These are phyloP conservation scores for Henckelia pumila DNA, from an alignment of 257 asterid species.

Conservation along the genomic window DNA sequence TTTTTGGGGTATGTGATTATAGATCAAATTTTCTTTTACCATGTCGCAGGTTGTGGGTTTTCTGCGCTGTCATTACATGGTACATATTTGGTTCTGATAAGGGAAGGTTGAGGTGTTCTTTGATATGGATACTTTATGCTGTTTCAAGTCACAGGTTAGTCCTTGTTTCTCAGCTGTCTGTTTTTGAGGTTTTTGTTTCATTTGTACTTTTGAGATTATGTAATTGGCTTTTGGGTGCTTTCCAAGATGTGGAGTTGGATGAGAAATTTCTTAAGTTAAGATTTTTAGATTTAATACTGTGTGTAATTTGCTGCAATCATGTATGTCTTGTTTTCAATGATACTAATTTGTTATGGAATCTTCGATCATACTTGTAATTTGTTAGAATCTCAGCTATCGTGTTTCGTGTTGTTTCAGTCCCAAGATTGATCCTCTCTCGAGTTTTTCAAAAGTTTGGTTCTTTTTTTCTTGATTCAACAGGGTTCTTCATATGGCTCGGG, in stretches of 20 bases:
- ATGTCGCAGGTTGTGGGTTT: constrained; percentile 45
- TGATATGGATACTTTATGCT: constrained; percentile 67
- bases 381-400: neutral
- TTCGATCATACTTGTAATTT: neutral
- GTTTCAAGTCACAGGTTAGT: constrained; percentile 71
- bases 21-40: constrained; percentile 30
- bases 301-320: neutral
- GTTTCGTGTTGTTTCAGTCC: neutral
- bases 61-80: constrained; percentile 28
- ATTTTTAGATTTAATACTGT: constrained; percentile 11
- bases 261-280: neutral
- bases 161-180: constrained; percentile 12
- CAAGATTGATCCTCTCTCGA: neutral
- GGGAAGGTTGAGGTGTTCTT: constrained; percentile 35
- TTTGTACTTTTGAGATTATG: constrained; percentile 13
- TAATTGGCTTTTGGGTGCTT: neutral
- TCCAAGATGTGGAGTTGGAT: constrained; percentile 9
- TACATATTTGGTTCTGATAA: constrained; percentile 52
- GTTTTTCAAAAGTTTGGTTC: neutral
- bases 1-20: constrained; percentile 9
- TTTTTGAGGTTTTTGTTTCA: neutral
- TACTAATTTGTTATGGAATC: neutral
- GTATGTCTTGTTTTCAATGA: neutral
- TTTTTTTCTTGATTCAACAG: constrained; percentile 48
- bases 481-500: constrained; percentile 58